These are phyloP conservation scores for Rhizophagus prolifer DNA, from an alignment of 192 early-diverging fungal genomes.

Conservation along the genomic window DNA sequence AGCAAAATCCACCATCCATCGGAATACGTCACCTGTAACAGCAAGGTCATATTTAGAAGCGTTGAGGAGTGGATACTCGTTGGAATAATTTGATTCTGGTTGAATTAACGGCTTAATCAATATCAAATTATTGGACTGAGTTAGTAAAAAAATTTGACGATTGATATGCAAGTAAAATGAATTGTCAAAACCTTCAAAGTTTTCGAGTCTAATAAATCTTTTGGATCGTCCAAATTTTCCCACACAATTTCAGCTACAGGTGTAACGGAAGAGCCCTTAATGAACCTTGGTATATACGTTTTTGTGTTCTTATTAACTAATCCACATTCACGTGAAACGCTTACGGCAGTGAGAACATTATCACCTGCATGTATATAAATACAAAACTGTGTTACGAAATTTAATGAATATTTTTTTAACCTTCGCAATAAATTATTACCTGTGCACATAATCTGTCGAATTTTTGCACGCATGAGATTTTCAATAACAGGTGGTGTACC, in stretches of 20 bases:
- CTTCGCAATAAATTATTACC: constrained; percentile 40
- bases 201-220: constrained; percentile 41
- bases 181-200: constrained; percentile 42
- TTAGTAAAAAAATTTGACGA: constrained; percentile 16
- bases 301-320: constrained; percentile 73
- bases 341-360: constrained; percentile 94
- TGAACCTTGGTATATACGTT: constrained; percentile 80
- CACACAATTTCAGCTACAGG: constrained; percentile 64
- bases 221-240: constrained; percentile 61
- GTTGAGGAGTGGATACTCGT: constrained; percentile 38
- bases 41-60: constrained; percentile 75
- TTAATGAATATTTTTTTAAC: background rate
- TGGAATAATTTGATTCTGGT: constrained; percentile 23
- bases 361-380: constrained; percentile 57
- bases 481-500: constrained; percentile 77
- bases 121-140: background rate
- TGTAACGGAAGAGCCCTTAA: constrained; percentile 47
- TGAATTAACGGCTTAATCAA: background rate
- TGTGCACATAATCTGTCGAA: constrained; percentile 98
- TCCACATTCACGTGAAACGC: constrained; percentile 90
- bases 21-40: constrained; percentile 94
- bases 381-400: constrained; percentile 1
- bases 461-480: constrained; percentile 75
- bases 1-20: constrained; percentile 88
- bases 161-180: background rate